Evolutionary conservation across 352 stramenopile genomes (phyloP).

Genomic region (Aphanomyces stellatus): DNA sequence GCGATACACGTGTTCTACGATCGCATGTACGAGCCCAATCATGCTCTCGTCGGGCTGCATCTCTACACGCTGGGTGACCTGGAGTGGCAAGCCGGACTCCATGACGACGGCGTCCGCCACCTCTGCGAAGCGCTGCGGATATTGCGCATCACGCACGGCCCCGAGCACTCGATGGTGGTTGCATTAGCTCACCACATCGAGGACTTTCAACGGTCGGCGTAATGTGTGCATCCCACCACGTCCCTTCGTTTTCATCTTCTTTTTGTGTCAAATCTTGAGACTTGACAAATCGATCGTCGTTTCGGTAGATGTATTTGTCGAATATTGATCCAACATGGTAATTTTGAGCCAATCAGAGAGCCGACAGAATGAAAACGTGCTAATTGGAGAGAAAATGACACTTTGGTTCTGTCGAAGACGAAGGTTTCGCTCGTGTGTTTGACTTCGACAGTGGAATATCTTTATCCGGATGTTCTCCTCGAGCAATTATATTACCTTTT

Average conservation of each 20-base stretch:
- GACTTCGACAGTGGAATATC: too few species aligned
- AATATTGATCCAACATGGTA: too few species aligned
- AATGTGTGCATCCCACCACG: too few species aligned
- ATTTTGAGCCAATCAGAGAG: too few species aligned
- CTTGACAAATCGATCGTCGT: too few species aligned
- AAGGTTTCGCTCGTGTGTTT: background rate
- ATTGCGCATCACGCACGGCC: slow-evolving; percentile 46
- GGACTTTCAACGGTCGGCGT: too few species aligned
- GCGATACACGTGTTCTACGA: slow-evolving; percentile 51
- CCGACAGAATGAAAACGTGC: too few species aligned
- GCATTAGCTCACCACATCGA: slow-evolving; percentile 21
- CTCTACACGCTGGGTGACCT: slow-evolving; percentile 60
- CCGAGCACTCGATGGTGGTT: slow-evolving; percentile 34
- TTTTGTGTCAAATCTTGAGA: too few species aligned
- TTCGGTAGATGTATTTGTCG: too few species aligned
- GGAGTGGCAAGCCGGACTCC: slow-evolving; percentile 21
- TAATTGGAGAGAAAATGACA: too few species aligned
- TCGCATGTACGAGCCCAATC: slow-evolving; percentile 43
- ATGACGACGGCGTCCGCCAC: slow-evolving; percentile 24
- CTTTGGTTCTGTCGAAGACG: too few species aligned
- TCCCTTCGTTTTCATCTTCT: too few species aligned
- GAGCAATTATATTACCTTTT: background rate
- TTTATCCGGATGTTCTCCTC: background rate
- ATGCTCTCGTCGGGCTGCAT: slow-evolving; percentile 54
- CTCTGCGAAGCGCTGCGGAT: slow-evolving; percentile 34